A percentile compares a stretch with the other conserved stretches of the same genome.
phyloP scores from a whole-genome alignment of 1,284 basidiomycete genomes.

The Bondarzewia mesenterica region DNA sequence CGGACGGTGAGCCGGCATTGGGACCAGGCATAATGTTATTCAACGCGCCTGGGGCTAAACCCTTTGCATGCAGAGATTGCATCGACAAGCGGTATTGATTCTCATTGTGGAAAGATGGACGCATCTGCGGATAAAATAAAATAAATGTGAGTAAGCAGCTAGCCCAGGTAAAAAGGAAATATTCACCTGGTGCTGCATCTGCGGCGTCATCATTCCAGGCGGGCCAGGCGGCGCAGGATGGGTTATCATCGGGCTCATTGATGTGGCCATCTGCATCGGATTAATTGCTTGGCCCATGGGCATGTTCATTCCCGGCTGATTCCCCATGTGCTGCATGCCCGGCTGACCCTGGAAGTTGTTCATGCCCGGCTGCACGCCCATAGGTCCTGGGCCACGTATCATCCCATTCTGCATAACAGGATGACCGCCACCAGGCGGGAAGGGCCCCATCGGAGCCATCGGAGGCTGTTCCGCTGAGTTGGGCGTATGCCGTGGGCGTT shows the following conservation, averaged over 20 bases:
- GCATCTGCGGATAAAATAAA: neutral
- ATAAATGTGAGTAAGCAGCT: neutral
- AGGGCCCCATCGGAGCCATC: slow-evolving; percentile 21
- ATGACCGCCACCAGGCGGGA: slow-evolving; percentile 13
- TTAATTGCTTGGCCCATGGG: slow-evolving; percentile 16
- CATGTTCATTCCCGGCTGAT: slow-evolving; percentile 24
- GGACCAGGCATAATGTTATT: slow-evolving; percentile 13
- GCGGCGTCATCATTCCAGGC: slow-evolving; percentile 26
- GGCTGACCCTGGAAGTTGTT: slow-evolving; percentile 23
- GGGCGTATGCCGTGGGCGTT: slow-evolving; percentile 49
- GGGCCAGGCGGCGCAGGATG: slow-evolving; percentile 11
- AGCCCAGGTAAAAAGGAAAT: neutral
- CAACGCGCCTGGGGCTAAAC: slow-evolving; percentile 14
- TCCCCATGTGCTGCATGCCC: slow-evolving; percentile 23
- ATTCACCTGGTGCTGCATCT: slow-evolving; percentile 23
- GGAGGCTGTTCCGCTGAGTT: slow-evolving; percentile 23
- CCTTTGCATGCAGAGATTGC: slow-evolving; percentile 26
- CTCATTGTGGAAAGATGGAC: slow-evolving; percentile 1
- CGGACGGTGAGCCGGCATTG: slow-evolving; percentile 16
- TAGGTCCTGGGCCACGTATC: slow-evolving; percentile 14
- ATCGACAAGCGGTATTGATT: slow-evolving; percentile 28
- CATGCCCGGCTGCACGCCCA: slow-evolving; percentile 19
- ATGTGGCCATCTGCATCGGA: slow-evolving; percentile 14
- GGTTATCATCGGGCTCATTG: slow-evolving; percentile 23
- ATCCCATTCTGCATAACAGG: slow-evolving; percentile 17